Conservation (phyloP, 441 rosid genomes). For the Melianthus villosus region DNA sequence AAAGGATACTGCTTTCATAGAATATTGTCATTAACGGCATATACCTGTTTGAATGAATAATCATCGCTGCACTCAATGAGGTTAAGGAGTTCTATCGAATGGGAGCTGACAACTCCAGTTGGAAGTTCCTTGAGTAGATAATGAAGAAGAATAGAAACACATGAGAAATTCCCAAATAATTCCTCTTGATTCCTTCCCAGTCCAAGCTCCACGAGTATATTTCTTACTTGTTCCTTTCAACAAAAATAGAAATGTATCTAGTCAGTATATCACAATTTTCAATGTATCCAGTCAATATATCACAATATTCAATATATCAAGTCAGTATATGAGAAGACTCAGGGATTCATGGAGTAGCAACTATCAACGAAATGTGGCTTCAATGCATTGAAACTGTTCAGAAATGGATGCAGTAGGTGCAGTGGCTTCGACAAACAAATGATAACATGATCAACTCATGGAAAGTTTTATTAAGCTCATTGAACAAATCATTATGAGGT, state of each 20-base stretch:
- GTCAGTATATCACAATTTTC: conserved; percentile 5
- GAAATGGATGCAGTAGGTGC: neutral
- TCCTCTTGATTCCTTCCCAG: conserved; percentile 34
- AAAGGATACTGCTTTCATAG: conserved; percentile 4
- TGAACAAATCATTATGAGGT: too few species aligned
- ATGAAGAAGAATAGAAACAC: conserved; percentile 63
- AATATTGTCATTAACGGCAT: conserved; percentile 2
- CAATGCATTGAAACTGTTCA: neutral
- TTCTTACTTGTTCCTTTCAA: conserved; percentile 33
- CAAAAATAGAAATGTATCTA: conserved; percentile 7
- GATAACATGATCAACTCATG: conserved; percentile 1
- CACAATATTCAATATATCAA: too few species aligned
- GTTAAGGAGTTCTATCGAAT: conserved; percentile 44
- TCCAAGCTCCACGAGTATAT: conserved; percentile 51
- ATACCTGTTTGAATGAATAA: conserved; percentile 59
- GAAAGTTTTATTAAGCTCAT: too few species aligned
- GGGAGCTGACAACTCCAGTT: conserved; percentile 35
- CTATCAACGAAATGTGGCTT: too few species aligned
- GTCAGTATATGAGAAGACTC: too few species aligned
- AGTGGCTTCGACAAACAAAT: neutral
- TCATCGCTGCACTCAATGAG: conserved; percentile 62
- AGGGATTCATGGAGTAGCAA: too few species aligned
- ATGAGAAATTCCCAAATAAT: conserved; percentile 24
- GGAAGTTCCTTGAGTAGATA: conserved; percentile 72
- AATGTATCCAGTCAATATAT: conserved; percentile 6